Conservation (phyloP, 2,329 filamentous ascomycete species). For the Aureobasidium uvarum region DNA sequence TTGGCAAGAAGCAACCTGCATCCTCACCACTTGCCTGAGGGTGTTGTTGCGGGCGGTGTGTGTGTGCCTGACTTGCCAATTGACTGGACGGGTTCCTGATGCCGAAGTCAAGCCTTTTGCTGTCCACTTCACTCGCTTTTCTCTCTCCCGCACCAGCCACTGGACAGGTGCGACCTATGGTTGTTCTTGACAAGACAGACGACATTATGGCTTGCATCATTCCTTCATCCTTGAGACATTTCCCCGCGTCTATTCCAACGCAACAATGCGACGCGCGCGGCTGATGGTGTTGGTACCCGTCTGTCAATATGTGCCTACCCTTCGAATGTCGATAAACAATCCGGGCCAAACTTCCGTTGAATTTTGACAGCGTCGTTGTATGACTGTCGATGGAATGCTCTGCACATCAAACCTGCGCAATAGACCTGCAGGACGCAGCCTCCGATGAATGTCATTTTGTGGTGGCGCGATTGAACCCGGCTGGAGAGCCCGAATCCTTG, state of each 20-base stretch:
- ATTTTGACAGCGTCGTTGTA: neutral
- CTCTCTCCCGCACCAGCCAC: conserved; percentile 19
- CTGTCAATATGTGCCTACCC: conserved; percentile 13
- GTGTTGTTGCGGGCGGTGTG: conserved; percentile 9
- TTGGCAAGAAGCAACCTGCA: neutral
- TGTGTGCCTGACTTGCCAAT: conserved; percentile 16
- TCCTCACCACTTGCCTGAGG: neutral
- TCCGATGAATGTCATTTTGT: conserved; percentile 17
- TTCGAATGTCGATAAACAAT: neutral
- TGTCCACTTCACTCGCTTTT: neutral
- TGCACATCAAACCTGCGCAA: conserved; percentile 20
- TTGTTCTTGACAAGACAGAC: conserved; percentile 5
- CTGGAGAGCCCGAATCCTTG: conserved; percentile 13
- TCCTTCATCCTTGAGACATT: conserved; percentile 10
- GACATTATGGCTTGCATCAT: conserved; percentile 4
- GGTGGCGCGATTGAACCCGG: conserved; percentile 18
- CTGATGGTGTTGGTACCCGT: conserved; percentile 3
- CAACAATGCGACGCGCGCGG: conserved; percentile 16
- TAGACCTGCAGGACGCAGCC: conserved; percentile 17
- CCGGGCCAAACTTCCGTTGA: conserved; percentile 5
- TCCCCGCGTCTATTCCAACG: neutral
- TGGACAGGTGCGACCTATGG: conserved; percentile 2
- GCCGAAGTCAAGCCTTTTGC: conserved; percentile 16
- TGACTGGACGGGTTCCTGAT: conserved; percentile 25
- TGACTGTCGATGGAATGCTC: conserved; percentile 21